A percentile compares a stretch with the other conserved stretches of the same genome.
These are phyloP conservation scores for Huntiella decipiens DNA, from an alignment of 2,329 filamentous ascomycete genomes.

Conservation along the genomic window DNA sequence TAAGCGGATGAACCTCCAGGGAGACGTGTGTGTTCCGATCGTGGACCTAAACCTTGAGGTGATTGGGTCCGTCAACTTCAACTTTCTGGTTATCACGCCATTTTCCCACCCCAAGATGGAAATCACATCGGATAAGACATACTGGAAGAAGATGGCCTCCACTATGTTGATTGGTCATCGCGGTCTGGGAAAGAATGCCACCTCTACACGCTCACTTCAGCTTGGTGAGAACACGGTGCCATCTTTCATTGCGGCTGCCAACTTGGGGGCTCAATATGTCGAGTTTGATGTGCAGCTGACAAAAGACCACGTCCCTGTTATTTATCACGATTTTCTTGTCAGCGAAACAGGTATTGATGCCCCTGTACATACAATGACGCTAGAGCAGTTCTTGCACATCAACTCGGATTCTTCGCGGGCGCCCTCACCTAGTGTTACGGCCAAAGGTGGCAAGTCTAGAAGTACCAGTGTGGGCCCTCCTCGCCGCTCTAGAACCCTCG, in stretches of 20 bases:
- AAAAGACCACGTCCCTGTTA: conserved; percentile 96
- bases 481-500: conserved; percentile 35
- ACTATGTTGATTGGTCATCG: conserved; percentile 63
- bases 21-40: conserved; percentile 82
- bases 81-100: conserved; percentile 85
- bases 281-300: conserved; percentile 86
- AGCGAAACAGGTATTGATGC: conserved; percentile 96
- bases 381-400: conserved; percentile 90
- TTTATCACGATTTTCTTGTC: conserved; percentile 96
- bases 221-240: conserved; percentile 90
- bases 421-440: not conserved
- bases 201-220: conserved; percentile 69
- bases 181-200: conserved; percentile 77
- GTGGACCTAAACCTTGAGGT: conserved; percentile 70
- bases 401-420: conserved; percentile 30
- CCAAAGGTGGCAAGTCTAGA: conserved; percentile 13
- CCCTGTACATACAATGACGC: conserved; percentile 80
- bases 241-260: conserved; percentile 91
- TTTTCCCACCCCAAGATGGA: conserved; percentile 90
- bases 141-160: conserved; percentile 82
- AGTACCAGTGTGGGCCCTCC: conserved; percentile 22
- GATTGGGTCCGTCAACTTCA: conserved; percentile 90
- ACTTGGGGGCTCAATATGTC: conserved; percentile 62
- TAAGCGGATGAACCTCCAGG: conserved; percentile 79
- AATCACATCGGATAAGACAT: conserved; percentile 75